Base-by-base conservation (phyloP, 805 yeast genomes). In the Alloascoidea africana region DNA sequence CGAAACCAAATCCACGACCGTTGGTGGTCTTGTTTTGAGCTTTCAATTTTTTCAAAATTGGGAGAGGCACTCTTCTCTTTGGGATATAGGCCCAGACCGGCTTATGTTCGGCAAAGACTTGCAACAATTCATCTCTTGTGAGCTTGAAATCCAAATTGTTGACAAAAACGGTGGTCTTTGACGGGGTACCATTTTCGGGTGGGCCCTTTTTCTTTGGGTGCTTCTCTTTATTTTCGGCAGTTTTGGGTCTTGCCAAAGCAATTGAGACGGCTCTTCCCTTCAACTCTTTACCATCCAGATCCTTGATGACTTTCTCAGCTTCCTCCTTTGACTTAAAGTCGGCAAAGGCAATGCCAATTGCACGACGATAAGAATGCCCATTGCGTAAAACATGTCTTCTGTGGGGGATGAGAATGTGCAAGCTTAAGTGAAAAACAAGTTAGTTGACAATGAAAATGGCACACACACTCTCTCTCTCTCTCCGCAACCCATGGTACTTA, bases 1-100 rank as follows among this genome's bases (percentile, higher is more conserved):
- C 71, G 55, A 76, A 76, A 3, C 80, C 83, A 54, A 70, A 70
- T 33, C 83, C 83, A 52, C 68, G 70, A 50, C 55, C 54, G 46
- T 70, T 73, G 40, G 69, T 54, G 42, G 55, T 57, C 43, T 65
- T 60, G 36, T 68, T 66, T 41, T 58, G 55, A 32, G 56, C 61
- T 47, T 60, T 61, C 42, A 66, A 58, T 43, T 59, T 59, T 47
- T 58, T 56, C 44, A 65, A 57, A 17, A 68, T 46, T 37, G 55
- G 55, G 36, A 49, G 52, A 16, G 74, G 67, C 14, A 70, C 55
- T 34, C 55, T 61, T 46, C 65, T 62, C 37, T 62, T 56, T 39
- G 83, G 83, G 16, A 76, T 70, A 40, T 70, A 69, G 39, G 71
- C 64, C 74, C 73, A 69, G 41, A 58, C 55, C 8, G 78, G 74